Base-by-base conservation (phyloP, 2,329 filamentous ascomycete genomes). In the Ambrosiella xylebori region DNA sequence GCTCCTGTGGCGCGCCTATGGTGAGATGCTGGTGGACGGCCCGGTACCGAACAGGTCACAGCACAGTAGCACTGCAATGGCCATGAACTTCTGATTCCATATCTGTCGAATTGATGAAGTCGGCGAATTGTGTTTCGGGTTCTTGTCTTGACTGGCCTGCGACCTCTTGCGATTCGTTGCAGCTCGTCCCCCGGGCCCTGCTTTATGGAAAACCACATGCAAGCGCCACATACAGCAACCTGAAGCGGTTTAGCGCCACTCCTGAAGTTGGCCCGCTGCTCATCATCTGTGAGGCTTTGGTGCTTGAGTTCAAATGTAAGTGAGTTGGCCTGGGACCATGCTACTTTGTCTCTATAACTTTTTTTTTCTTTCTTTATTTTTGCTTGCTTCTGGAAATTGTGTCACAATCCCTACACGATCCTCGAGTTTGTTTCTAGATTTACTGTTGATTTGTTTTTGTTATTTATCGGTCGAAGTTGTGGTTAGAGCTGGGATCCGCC, bases 201-300 rank as follows among this genome's bases (percentile, higher is more conserved):
- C 12, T 11, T 2, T 57, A 39, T 57, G 56, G 56, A 49, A 38
- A 45, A 27, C 56, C 40, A 37, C 4, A 11, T 40, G 39, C 17
- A 15, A 19, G 45, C 59, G 59, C 59, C 59, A 61, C 59, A 52
- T 17, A n/a, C 12, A 37, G 5, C 13, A n/a, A 8, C 52, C 56
- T 11, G 54, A 60, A 56, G 47, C 4, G 38, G 59, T 17, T 27
- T 60, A 60, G 59, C 47, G 56, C 44, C 39, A 51, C 59, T 57
- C 58, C 54, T 60, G 54, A 58, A 55, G 37, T 39, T 56, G 45
- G 52, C 19, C 35, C 36, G 8, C 15, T 35, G 17, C 47, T 35
- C 47, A 27, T 49, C 17, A 11, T 51, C 4, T 27, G 4, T 12
- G 36, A 51, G 47, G 27, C 35, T 19, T 51, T 19, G 17, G 8